These are phyloP conservation scores for Aureobasidium sp. DNA, from an alignment of 2,329 filamentous ascomycete species.

Conservation along the genomic window DNA sequence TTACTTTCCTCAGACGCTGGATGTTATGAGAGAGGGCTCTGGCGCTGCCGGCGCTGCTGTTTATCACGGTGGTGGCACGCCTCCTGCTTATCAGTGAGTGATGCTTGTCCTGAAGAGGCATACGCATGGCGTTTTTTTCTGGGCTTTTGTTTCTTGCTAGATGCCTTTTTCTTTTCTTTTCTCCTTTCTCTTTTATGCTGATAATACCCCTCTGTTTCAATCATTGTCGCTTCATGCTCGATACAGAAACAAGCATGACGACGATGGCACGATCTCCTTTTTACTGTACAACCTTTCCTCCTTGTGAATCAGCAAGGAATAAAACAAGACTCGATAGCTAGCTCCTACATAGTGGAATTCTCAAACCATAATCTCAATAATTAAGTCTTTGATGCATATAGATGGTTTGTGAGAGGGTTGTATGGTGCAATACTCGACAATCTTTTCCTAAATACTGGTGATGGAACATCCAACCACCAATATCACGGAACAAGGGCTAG, in stretches of 20 bases:
- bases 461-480: too few species aligned
- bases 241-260: not conserved
- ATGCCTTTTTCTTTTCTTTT: not conserved
- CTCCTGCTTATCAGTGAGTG: slow-evolving; percentile 19
- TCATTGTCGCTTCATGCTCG: not conserved
- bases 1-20: slow-evolving; percentile 47
- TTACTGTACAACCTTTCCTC: not conserved
- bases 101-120: not conserved
- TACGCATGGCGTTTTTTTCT: not conserved
- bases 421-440: too few species aligned
- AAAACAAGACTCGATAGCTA: not conserved
- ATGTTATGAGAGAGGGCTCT: slow-evolving; percentile 38
- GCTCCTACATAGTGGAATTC: not conserved
- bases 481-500: too few species aligned
- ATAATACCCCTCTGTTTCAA: slow-evolving; percentile 11
- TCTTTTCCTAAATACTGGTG: too few species aligned
- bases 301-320: too few species aligned
- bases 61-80: slow-evolving; percentile 18
- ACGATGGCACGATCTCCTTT: slow-evolving; percentile 8
- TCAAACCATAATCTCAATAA: too few species aligned
- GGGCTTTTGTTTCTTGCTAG: not conserved
- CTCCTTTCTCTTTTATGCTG: not conserved
- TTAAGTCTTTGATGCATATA: too few species aligned
- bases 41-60: slow-evolving; percentile 10
- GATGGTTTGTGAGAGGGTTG: too few species aligned